phyloP scores from a whole-genome alignment of 805 yeast genomes.

The Lipomyces starkeyi region DNA sequence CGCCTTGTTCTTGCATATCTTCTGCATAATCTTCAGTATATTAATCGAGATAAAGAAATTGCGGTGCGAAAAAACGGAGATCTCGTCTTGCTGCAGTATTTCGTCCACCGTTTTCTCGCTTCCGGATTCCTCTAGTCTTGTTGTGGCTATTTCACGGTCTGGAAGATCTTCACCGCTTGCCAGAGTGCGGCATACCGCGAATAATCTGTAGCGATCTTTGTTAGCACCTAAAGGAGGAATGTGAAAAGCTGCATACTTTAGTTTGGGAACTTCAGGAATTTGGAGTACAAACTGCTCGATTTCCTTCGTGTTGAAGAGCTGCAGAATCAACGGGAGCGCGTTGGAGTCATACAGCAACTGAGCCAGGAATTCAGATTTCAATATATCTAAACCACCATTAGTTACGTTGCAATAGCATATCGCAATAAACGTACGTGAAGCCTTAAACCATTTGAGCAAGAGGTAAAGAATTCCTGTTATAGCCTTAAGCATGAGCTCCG shows the following conservation, averaged over 20 bases:
- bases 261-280: conserved; percentile 39
- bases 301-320: conserved; percentile 33
- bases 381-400: conserved; percentile 50
- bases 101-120: conserved; percentile 17
- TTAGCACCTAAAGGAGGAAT: neutral
- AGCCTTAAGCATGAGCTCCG: conserved; percentile 66
- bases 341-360: conserved; percentile 73
- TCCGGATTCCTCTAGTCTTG: conserved; percentile 1
- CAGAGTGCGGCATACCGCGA: conserved; percentile 38
- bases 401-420: neutral
- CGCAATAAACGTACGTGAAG: conserved; percentile 51
- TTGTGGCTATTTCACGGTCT: conserved; percentile 17
- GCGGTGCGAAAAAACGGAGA: conserved; percentile 35
- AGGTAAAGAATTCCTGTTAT: conserved; percentile 59
- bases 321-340: conserved; percentile 29
- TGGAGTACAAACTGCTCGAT: conserved; percentile 30
- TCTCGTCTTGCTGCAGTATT: conserved; percentile 24
- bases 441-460: conserved; percentile 77
- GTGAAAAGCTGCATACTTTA: conserved; percentile 5
- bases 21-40: conserved; percentile 61
- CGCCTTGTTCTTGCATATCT: conserved; percentile 67
- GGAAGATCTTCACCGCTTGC: conserved; percentile 28
- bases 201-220: conserved; percentile 31
- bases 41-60: conserved; percentile 50
- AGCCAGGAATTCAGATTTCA: conserved; percentile 77